Evolutionary conservation across 129 eudicot genomes (phyloP), one percentile per base, ranked within the genome.

Genomic region (carrot (Daucus carota)): DNA sequence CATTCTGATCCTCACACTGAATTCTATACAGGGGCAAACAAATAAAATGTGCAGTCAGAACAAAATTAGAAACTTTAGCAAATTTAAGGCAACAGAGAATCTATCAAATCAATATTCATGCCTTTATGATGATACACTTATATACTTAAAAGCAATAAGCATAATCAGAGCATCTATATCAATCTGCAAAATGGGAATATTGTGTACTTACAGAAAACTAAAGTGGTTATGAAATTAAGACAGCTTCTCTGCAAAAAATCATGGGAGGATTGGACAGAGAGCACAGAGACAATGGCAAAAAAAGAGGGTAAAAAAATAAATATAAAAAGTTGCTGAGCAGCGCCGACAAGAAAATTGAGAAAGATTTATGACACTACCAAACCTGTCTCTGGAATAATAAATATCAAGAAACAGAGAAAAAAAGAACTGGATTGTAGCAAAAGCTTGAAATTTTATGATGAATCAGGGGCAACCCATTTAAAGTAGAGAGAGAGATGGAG

Each of bases 271-370:
- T 70, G 48, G 15, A 70, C 44, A 40, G 48, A 69, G 45, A 57
- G 42, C 41, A 83, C 72, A 76, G 73, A 48, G 73, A 82, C 78
- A 80, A 82, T 82, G 87, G 85, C 85, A 82, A 82, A 82, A 29
- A n/a, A n/a, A n/a, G n/a, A n/a, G n/a, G n/a, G n/a, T n/a, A n/a
- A n/a, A n/a, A 24, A 63, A 63, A 63, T 26, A 63, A 63, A 63
- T 26, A 29, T 63, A 12, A 63, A 63, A 26, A 63, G 38, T 63
- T 63, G 15, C 77, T 82, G n/a, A n/a, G n/a, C 72, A 46, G 80
- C 87, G 86, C 92, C 92, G 89, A 87, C 91, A 79, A 47, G 15
- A 42, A 15, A 69, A 70, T 38, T 44, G 36, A 36, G 26, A 54
- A 26, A 50, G 63, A 44, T 29, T 68, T 46, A 77, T 72, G 75